A percentile compares a stretch with the other conserved stretches of the same genome.
Conservation (phyloP, 192 early-diverging fungal species). For the Oehlia diaphana region DNA sequence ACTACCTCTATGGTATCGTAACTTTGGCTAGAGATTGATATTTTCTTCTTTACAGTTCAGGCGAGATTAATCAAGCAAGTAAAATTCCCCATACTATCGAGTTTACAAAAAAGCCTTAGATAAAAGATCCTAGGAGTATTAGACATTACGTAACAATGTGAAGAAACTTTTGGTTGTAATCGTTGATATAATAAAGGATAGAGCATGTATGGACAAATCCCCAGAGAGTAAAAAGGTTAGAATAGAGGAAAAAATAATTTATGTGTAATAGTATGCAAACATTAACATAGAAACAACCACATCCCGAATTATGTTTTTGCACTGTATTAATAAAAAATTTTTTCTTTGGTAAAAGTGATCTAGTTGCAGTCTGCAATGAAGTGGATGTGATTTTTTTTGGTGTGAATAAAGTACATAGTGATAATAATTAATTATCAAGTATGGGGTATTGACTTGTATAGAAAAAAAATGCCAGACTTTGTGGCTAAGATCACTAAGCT, state of each 20-base stretch:
- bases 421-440: too few relatives aligned
- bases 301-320: too few relatives aligned
- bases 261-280: too few relatives aligned
- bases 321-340: too few relatives aligned
- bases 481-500: too few relatives aligned
- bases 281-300: too few relatives aligned
- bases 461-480: too few relatives aligned
- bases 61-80: not conserved
- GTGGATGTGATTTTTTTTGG: too few relatives aligned
- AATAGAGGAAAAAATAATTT: not conserved
- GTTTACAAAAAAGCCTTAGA: not conserved
- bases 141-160: not conserved
- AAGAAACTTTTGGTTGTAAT: not conserved
- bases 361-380: too few relatives aligned
- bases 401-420: too few relatives aligned
- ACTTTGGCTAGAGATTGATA: not conserved
- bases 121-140: not conserved
- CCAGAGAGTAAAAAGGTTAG: not conserved
- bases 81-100: not conserved
- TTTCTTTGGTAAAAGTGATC: too few relatives aligned
- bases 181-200: not conserved
- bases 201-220: not conserved
- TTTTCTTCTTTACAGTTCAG: not conserved
- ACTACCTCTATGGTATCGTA: not conserved
- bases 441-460: too few relatives aligned